Percentiles rank a stretch among this genome's conserved stretches.
Conservation (phyloP, 1,284 basidiomycete genomes). For the Puccinia horiana region DNA sequence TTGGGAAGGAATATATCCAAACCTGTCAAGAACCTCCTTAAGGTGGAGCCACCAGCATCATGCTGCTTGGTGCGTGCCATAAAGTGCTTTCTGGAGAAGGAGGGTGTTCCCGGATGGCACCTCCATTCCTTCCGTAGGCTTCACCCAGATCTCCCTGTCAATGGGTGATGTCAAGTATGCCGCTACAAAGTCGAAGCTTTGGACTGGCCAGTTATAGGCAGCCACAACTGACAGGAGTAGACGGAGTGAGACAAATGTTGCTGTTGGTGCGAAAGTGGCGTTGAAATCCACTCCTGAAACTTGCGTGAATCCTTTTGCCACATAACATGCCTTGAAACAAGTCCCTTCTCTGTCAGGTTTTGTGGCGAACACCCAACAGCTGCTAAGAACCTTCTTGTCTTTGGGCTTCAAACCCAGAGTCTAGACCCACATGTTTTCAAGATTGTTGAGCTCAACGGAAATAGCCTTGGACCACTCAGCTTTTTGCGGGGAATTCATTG, state of each 20-base stretch:
- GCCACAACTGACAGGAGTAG: neutral
- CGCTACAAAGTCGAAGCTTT: neutral
- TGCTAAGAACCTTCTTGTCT: neutral
- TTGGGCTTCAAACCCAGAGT: neutral
- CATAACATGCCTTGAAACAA: neutral
- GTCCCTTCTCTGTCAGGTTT: neutral
- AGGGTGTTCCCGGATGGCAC: too few relatives aligned
- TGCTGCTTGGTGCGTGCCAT: constrained; percentile 12
- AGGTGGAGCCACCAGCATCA: constrained; percentile 19
- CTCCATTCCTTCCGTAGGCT: neutral
- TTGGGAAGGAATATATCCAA: too few relatives aligned
- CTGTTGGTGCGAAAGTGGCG: constrained; percentile 3
- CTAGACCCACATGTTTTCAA: neutral
- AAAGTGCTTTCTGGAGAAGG: neutral
- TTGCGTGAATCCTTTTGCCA: neutral
- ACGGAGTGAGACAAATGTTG: neutral
- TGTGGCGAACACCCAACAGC: neutral
- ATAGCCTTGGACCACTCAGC: too few relatives aligned
- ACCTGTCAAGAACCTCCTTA: neutral
- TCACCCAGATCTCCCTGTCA: constrained; percentile 8
- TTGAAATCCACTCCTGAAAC: neutral
- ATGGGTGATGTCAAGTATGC: neutral
- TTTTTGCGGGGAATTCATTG: too few relatives aligned
- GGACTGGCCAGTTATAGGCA: neutral
- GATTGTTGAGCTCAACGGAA: too few relatives aligned